Percentiles rank a stretch among this genome's conserved stretches.
phyloP scores from a whole-genome alignment of 148 eudicot genomes.

The Vaccinium vitisidaea region DNA sequence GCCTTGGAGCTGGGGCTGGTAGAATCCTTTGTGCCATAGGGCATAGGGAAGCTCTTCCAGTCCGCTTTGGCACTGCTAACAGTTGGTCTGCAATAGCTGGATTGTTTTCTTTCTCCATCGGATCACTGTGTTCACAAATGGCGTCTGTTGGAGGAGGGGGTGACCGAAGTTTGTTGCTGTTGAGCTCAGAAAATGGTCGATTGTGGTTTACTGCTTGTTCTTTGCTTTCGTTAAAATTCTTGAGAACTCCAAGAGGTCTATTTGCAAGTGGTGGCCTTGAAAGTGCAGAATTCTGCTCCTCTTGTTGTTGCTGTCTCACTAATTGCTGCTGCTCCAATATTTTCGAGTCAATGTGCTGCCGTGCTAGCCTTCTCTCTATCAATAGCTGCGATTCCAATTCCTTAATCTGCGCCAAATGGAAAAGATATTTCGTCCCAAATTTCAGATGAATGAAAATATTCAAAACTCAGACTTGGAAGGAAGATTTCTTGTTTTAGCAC shows the following conservation, averaged over 20 bases:
- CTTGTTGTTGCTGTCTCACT: slow-evolving; percentile 45
- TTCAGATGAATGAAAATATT: background rate
- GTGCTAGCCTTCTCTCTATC: slow-evolving; percentile 84
- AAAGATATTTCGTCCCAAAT: background rate
- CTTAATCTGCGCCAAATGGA: slow-evolving; percentile 61
- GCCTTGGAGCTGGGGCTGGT: slow-evolving; percentile 45
- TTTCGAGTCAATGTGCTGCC: slow-evolving; percentile 83
- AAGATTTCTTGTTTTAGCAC: slow-evolving; percentile 28
- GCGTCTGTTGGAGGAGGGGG: slow-evolving; percentile 26
- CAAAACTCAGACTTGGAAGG: background rate
- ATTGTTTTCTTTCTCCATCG: slow-evolving; percentile 69
- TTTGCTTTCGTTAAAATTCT: slow-evolving; percentile 33
- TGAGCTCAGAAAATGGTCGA: slow-evolving; percentile 37
- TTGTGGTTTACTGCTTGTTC: slow-evolving; percentile 24
- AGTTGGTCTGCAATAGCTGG: slow-evolving; percentile 44
- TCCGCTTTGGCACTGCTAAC: slow-evolving; percentile 44
- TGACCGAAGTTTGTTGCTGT: slow-evolving; percentile 35
- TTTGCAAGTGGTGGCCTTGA: slow-evolving; percentile 56
- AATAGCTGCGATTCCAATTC: slow-evolving; percentile 86
- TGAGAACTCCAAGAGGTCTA: slow-evolving; percentile 35
- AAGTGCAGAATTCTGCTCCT: slow-evolving; percentile 40
- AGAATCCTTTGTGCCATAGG: slow-evolving; percentile 41
- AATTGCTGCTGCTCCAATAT: slow-evolving; percentile 63
- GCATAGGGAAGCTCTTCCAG: slow-evolving; percentile 72
- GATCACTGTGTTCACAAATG: slow-evolving; percentile 29